Evolutionary conservation across 306 rosid genomes (phyloP).

Genomic region (Begonia masoniana): DNA sequence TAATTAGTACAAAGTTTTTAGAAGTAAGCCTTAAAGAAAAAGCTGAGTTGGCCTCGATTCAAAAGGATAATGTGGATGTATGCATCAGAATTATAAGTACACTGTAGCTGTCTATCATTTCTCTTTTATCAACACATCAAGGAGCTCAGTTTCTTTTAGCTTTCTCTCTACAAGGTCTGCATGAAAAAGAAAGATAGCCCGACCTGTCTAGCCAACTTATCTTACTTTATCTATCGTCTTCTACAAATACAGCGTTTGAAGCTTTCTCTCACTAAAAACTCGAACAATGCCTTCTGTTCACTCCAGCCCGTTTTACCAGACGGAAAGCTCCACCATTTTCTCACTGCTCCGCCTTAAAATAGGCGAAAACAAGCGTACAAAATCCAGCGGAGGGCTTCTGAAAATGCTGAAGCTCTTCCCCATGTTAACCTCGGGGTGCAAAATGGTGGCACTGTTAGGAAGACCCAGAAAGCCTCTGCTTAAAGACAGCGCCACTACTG

Average conservation of each 20-base stretch:
- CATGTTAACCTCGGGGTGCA: constrained; percentile 86
- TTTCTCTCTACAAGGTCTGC: no score
- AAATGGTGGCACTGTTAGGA: constrained; percentile 84
- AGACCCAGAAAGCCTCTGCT: constrained; percentile 65
- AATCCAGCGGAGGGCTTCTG: constrained; percentile 44
- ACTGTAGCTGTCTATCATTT: no score
- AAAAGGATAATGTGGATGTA: no score
- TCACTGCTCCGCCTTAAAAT: constrained; percentile 41
- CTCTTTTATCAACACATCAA: no score
- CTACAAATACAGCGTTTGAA: background rate
- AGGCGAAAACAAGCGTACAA: constrained; percentile 21
- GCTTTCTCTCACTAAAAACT: constrained; percentile 8
- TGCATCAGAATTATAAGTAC: no score
- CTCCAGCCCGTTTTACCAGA: constrained; percentile 58
- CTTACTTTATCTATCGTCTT: no score
- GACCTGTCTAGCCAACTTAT: no score
- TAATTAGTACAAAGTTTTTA: no score
- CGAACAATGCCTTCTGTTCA: constrained; percentile 50
- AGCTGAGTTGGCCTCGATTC: no score
- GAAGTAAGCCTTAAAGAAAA: no score
- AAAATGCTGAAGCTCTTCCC: constrained; percentile 79
- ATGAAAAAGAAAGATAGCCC: no score
- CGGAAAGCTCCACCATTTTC: constrained; percentile 64
- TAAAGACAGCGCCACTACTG: constrained; percentile 76
- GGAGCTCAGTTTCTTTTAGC: no score